phyloP scores from a whole-genome alignment of 2,329 filamentous ascomycete genomes.

The Tolypocladium pustulatum region DNA sequence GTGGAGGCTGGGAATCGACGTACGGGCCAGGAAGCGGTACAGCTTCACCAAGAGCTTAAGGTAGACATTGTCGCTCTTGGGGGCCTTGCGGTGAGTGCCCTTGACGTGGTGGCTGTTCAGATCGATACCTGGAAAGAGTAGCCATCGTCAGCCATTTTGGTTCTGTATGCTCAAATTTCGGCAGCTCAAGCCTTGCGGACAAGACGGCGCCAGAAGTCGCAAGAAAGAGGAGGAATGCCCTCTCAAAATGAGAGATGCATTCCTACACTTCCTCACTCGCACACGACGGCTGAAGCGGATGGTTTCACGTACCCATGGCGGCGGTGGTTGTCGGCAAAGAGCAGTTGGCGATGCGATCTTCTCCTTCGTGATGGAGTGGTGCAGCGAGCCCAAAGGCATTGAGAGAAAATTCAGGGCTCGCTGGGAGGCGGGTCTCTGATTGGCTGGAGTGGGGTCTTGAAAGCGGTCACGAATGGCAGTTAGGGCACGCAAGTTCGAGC shows the following conservation, averaged over 20 bases:
- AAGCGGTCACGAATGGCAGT: conserved; percentile 35
- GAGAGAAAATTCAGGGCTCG: conserved; percentile 19
- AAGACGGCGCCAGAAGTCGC: conserved; percentile 7
- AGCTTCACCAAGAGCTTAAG: conserved; percentile 96
- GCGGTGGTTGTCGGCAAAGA: conserved; percentile 28
- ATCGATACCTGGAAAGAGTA: conserved; percentile 55
- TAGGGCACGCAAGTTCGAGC: conserved; percentile 22
- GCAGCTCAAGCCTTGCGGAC: conserved; percentile 12
- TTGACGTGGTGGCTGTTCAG: conserved; percentile 60
- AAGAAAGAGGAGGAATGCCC: background rate
- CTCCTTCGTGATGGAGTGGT: conserved; percentile 23
- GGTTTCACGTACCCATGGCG: conserved; percentile 52
- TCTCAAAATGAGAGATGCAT: background rate
- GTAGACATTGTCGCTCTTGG: conserved; percentile 98
- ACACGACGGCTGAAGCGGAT: conserved; percentile 31
- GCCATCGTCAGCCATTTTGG: conserved; percentile 51
- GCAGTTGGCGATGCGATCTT: conserved; percentile 28
- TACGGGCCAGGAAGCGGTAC: conserved; percentile 94
- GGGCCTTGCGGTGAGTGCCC: conserved; percentile 76
- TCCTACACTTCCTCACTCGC: conserved; percentile 32
- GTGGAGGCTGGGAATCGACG: conserved; percentile 26
- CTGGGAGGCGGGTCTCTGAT: conserved; percentile 7
- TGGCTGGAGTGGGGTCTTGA: conserved; percentile 1
- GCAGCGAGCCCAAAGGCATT: conserved; percentile 9
- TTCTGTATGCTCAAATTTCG: conserved; percentile 51